phyloP scores from a whole-genome alignment of 441 rosid genomes.

The Eruca vesicaria region DNA sequence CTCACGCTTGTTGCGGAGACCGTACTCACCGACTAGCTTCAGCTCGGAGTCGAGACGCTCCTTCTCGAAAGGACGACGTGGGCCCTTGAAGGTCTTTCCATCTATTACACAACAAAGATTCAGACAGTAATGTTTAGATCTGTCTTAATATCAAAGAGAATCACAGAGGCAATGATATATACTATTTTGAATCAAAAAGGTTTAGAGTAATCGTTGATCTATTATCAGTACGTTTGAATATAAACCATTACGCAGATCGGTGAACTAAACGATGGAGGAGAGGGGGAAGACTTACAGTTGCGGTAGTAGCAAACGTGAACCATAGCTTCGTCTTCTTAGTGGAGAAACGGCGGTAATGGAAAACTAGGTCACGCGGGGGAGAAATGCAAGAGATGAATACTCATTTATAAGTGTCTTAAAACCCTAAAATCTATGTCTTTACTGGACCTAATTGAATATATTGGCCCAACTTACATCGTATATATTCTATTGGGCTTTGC shows the following conservation, averaged over 20 bases:
- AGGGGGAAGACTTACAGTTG: conserved; percentile 47
- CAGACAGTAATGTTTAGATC: neutral
- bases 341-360: conserved; percentile 13
- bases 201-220: neutral
- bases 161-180: neutral
- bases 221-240: neutral
- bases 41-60: conserved; percentile 85
- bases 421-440: neutral
- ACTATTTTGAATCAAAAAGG: neutral
- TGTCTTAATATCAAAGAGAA: neutral
- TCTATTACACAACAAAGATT: conserved; percentile 37
- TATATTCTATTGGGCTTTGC: neutral
- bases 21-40: conserved; percentile 80
- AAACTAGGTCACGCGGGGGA: neutral
- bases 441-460: neutral
- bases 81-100: conserved; percentile 94
- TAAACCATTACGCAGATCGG: neutral
- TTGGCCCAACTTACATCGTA: neutral
- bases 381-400: neutral
- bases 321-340: conserved; percentile 40
- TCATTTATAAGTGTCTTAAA: neutral
- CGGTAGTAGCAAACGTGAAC: conserved; percentile 75
- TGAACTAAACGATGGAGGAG: neutral
- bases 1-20: conserved; percentile 85
- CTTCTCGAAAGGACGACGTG: conserved; percentile 90